Conservation (phyloP, 495 filamentous ascomycete species). For the Daldinia vernicosa region DNA sequence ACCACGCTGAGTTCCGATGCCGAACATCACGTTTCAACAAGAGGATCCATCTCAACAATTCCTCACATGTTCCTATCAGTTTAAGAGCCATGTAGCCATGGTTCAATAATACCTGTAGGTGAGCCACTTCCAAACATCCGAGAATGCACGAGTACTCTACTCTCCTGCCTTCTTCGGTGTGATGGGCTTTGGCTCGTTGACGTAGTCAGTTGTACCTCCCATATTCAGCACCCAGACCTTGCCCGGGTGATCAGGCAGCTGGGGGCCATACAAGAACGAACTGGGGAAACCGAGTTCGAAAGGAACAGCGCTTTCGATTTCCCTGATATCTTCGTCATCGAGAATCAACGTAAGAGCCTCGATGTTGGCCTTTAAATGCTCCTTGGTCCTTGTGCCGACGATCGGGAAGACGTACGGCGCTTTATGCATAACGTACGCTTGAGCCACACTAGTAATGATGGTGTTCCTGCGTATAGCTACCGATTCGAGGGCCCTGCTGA, state of each 20-base stretch:
- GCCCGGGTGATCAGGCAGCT: conserved; percentile 50
- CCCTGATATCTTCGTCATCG: conserved; percentile 66
- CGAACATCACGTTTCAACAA: not conserved
- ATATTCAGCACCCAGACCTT: conserved; percentile 54
- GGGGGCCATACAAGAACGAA: conserved; percentile 59
- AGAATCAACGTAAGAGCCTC: conserved; percentile 68
- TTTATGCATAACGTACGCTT: conserved; percentile 80
- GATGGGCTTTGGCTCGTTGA: conserved; percentile 48
- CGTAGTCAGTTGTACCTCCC: conserved; percentile 59
- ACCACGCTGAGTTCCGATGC: not conserved
- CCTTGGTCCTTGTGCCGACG: conserved; percentile 67
- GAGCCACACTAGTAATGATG: conserved; percentile 65
- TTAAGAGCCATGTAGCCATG: not conserved
- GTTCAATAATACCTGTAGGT: conserved; percentile 13
- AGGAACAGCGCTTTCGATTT: conserved; percentile 68
- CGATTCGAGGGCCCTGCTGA: conserved; percentile 65
- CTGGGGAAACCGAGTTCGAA: conserved; percentile 72
- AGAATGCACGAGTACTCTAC: conserved; percentile 41
- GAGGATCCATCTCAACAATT: not conserved
- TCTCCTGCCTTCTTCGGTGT: conserved; percentile 42
- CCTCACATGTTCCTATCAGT: not conserved
- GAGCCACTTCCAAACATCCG: conserved; percentile 32
- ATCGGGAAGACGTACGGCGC: conserved; percentile 81
- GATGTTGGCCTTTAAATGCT: conserved; percentile 73
- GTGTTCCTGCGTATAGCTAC: conserved; percentile 64